phyloP scores from a whole-genome alignment of 139 green algal species.

The Diplosphaera chodatii region DNA sequence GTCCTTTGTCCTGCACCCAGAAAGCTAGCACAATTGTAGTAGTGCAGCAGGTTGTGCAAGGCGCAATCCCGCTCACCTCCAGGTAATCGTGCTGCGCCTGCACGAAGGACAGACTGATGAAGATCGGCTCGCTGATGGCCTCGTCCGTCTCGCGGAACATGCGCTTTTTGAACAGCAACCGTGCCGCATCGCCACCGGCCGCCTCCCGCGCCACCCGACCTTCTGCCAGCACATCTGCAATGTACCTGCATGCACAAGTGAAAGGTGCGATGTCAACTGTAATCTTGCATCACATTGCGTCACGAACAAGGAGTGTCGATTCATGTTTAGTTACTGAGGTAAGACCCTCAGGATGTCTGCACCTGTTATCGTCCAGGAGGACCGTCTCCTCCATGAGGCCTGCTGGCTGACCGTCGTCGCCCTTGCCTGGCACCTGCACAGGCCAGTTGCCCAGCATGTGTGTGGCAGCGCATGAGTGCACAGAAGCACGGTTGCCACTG shows the following conservation, averaged over 20 bases:
- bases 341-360: too few species aligned
- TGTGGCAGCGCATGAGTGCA: neutral
- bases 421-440: slow-evolving; percentile 21
- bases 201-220: neutral
- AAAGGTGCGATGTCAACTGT: too few species aligned
- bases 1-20: too few species aligned
- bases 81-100: slow-evolving; percentile 82
- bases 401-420: slow-evolving; percentile 20
- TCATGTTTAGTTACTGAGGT: too few species aligned
- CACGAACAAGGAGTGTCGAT: too few species aligned
- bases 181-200: slow-evolving; percentile 1
- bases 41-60: too few species aligned
- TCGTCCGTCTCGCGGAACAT: slow-evolving; percentile 95
- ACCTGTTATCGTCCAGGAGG: slow-evolving; percentile 87
- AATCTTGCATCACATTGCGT: too few species aligned
- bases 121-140: slow-evolving; percentile 87
- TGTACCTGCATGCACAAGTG: slow-evolving; percentile 30
- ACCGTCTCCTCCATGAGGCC: slow-evolving; percentile 69
- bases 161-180: slow-evolving; percentile 96
- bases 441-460: too few species aligned
- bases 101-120: slow-evolving; percentile 92
- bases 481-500: neutral
- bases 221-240: slow-evolving; percentile 67
- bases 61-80: slow-evolving; percentile 7
- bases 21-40: neutral